A percentile compares a stretch with the other conserved stretches of the same genome.
Conservation (phyloP, 2,329 filamentous ascomycete species). For the Aspergillus aculeatinus region DNA sequence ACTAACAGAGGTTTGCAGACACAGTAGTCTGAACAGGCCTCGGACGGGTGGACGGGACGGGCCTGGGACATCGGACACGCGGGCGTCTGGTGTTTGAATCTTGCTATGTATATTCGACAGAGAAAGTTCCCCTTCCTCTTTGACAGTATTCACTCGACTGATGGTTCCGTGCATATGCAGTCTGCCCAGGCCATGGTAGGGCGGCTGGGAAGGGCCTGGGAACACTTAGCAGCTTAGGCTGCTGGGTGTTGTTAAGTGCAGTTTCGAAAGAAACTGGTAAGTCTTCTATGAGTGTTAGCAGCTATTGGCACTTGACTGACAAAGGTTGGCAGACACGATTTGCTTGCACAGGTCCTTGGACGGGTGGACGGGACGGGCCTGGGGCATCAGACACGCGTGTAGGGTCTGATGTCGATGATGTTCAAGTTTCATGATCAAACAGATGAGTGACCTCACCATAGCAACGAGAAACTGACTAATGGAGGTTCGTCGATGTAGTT, state of each 20-base stretch:
- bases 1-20: no score
- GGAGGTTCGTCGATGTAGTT: neutral
- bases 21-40: neutral
- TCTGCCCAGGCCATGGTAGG: neutral
- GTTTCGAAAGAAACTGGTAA: no score
- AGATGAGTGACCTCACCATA: no score
- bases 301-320: neutral
- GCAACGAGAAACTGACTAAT: neutral
- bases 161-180: no score
- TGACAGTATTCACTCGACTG: no score
- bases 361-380: constrained; percentile 19
- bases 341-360: neutral
- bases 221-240: no score
- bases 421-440: no score
- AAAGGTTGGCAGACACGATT: neutral
- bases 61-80: constrained; percentile 11
- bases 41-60: constrained; percentile 16
- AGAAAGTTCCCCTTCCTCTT: no score
- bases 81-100: no score
- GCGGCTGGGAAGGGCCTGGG: neutral
- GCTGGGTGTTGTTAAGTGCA: neutral
- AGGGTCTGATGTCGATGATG: no score
- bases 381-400: neutral
- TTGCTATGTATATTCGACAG: no score
- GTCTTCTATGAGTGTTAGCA: neutral